Conservation (phyloP, 2,329 filamentous ascomycete genomes). For the Ophiostoma novo-ulmi region DNA sequence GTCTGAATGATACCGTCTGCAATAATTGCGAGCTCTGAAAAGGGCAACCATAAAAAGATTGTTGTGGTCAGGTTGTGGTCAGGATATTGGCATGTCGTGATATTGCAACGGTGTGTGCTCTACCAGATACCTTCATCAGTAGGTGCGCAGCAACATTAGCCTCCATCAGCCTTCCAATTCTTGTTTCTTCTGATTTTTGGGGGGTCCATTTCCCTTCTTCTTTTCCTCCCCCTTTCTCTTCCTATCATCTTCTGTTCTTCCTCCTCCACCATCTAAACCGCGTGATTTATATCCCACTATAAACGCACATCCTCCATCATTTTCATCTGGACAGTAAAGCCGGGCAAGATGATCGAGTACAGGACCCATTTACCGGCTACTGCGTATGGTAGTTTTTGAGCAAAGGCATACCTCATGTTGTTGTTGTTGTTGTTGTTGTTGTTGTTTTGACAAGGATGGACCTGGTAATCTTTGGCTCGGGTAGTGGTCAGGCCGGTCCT, state of each 20-base stretch:
- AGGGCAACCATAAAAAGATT: background rate
- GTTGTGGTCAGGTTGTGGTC: background rate
- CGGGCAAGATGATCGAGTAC: background rate
- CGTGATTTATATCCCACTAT: background rate
- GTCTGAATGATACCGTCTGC: background rate
- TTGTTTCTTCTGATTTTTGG: background rate
- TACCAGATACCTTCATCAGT: background rate
- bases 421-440: too few species aligned
- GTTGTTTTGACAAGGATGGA: background rate
- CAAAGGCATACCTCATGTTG: background rate
- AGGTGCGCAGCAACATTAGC: background rate
- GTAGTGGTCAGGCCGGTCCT: background rate
- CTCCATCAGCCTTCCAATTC: background rate
- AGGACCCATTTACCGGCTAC: background rate
- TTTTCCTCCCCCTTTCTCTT: background rate
- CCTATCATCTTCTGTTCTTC: background rate
- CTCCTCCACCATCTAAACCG: background rate
- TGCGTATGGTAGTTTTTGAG: background rate
- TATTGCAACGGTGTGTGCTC: background rate
- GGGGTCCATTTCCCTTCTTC: background rate
- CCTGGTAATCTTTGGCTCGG: background rate
- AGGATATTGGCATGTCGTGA: background rate
- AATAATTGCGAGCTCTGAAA: background rate
- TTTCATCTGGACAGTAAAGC: background rate
- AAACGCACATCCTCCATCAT: background rate